These are phyloP conservation scores for Microdochium nivale DNA, from an alignment of 2,329 filamentous ascomycete genomes.

Conservation along the genomic window DNA sequence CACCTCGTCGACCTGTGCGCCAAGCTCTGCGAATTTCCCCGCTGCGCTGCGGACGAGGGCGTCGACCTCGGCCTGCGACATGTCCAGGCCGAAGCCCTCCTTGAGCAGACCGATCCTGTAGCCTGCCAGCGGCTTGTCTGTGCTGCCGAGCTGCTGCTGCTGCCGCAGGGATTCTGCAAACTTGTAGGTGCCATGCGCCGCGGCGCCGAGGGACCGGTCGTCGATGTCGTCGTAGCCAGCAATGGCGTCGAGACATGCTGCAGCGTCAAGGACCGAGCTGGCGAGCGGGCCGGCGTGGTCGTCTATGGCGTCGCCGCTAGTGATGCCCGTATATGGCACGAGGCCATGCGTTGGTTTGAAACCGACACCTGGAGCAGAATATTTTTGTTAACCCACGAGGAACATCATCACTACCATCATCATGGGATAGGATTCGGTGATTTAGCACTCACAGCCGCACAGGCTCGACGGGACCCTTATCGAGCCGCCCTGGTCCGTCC, in stretches of 20 bases:
- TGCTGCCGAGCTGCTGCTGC: too few species aligned
- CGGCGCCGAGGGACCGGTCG: conserved; percentile 29
- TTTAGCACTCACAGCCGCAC: conserved; percentile 22
- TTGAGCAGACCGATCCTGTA: conserved; percentile 32
- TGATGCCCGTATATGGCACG: conserved; percentile 41
- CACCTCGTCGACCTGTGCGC: conserved; percentile 39
- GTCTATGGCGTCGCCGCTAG: conserved; percentile 37
- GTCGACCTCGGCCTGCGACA: conserved; percentile 29
- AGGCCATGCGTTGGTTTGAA: conserved; percentile 43
- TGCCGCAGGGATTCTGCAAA: conserved; percentile 12
- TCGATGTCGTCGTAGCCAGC: conserved; percentile 40
- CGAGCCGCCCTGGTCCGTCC: conserved; percentile 38
- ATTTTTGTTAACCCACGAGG: background rate
- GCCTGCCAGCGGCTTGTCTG: conserved; percentile 14
- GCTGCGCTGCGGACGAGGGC: conserved; percentile 31
- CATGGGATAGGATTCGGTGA: too few species aligned
- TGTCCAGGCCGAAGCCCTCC: conserved; percentile 31
- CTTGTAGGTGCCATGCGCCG: conserved; percentile 16
- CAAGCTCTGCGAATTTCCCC: conserved; percentile 30
- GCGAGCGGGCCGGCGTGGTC: conserved; percentile 40
- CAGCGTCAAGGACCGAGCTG: conserved; percentile 28
- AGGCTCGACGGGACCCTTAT: conserved; percentile 33
- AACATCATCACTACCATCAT: background rate
- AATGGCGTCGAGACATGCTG: conserved; percentile 32
- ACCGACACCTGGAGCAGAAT: conserved; percentile 24